These are phyloP conservation scores for Fusarium vanettenii DNA, from an alignment of 2,329 filamentous ascomycete genomes.

Conservation along the genomic window DNA sequence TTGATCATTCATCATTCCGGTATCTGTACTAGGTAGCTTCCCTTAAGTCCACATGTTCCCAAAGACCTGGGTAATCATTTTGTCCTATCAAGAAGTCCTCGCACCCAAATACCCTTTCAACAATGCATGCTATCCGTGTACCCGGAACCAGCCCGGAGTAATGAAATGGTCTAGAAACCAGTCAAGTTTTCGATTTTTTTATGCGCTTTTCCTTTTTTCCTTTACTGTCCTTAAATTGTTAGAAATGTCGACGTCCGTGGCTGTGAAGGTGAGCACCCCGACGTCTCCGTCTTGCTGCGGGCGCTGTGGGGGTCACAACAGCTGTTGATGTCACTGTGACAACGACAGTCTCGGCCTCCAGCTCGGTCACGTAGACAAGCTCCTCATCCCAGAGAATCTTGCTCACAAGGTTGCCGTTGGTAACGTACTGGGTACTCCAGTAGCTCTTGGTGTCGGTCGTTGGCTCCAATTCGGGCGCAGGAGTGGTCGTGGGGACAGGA, in stretches of 20 bases:
- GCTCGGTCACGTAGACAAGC: conserved; percentile 63
- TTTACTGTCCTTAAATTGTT: conserved; percentile 25
- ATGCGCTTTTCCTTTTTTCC: conserved; percentile 5
- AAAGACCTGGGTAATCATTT: conserved; percentile 47
- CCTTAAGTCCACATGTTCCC: conserved; percentile 49
- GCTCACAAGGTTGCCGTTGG: conserved; percentile 61
- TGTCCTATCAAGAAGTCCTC: conserved; percentile 48
- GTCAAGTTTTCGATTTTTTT: conserved; percentile 22
- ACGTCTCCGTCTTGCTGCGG: conserved; percentile 41
- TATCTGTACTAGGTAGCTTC: conserved; percentile 45
- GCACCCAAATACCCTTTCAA: conserved; percentile 51
- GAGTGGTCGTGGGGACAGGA: conserved; percentile 34
- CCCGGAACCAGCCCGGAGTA: conserved; percentile 53
- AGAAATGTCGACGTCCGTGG: conserved; percentile 45
- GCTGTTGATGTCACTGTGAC: conserved; percentile 51
- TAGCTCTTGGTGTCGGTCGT: conserved; percentile 50
- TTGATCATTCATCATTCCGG: conserved; percentile 45
- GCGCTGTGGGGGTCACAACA: conserved; percentile 28
- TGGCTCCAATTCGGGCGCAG: conserved; percentile 39
- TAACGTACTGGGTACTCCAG: conserved; percentile 65
- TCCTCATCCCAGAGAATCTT: conserved; percentile 70
- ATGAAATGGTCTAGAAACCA: conserved; percentile 32
- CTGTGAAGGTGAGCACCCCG: conserved; percentile 52
- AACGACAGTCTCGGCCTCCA: conserved; percentile 55
- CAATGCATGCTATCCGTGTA: conserved; percentile 48